Conservation (phyloP, 2,329 filamentous ascomycete species). For the Fusarium burgessii region DNA sequence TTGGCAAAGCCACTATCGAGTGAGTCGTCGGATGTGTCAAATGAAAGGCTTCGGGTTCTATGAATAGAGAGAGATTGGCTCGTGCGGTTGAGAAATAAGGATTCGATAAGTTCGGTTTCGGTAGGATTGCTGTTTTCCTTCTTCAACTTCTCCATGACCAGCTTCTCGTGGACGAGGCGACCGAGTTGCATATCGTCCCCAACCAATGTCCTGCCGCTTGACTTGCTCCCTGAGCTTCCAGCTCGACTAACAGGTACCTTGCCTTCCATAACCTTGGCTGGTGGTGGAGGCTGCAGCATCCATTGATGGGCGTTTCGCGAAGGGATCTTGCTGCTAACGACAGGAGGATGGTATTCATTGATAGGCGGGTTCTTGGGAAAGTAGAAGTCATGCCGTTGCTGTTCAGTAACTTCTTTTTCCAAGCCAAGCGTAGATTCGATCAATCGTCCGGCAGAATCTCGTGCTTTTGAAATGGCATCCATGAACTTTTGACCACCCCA, state of each 20-base stretch:
- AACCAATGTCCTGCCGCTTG: slow-evolving; percentile 59
- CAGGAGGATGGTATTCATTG: slow-evolving; percentile 87
- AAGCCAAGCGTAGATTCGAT: slow-evolving; percentile 65
- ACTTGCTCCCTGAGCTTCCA: slow-evolving; percentile 66
- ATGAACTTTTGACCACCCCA: slow-evolving; percentile 68
- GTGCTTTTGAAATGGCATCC: slow-evolving; percentile 70
- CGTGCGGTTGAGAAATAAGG: slow-evolving; percentile 52
- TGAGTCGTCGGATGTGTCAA: slow-evolving; percentile 53
- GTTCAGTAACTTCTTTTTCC: slow-evolving; percentile 64
- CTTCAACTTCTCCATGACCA: slow-evolving; percentile 60
- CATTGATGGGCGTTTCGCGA: slow-evolving; percentile 80
- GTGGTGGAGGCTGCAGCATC: slow-evolving; percentile 95
- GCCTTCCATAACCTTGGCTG: slow-evolving; percentile 90
- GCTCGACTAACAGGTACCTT: slow-evolving; percentile 78
- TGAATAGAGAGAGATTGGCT: slow-evolving; percentile 50
- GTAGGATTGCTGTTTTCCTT: slow-evolving; percentile 55
- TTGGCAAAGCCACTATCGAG: slow-evolving; percentile 48
- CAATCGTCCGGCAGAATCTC: slow-evolving; percentile 65
- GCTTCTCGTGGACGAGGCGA: slow-evolving; percentile 59
- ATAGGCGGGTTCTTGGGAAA: slow-evolving; percentile 76
- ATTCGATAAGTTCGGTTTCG: slow-evolving; percentile 60
- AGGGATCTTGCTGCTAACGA: slow-evolving; percentile 80
- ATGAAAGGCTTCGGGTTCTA: slow-evolving; percentile 54
- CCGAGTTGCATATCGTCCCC: slow-evolving; percentile 58
- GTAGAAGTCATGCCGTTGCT: slow-evolving; percentile 71